These are phyloP conservation scores for Termitomyces sp. DNA, from an alignment of 1,284 basidiomycete genomes.

Conservation along the genomic window DNA sequence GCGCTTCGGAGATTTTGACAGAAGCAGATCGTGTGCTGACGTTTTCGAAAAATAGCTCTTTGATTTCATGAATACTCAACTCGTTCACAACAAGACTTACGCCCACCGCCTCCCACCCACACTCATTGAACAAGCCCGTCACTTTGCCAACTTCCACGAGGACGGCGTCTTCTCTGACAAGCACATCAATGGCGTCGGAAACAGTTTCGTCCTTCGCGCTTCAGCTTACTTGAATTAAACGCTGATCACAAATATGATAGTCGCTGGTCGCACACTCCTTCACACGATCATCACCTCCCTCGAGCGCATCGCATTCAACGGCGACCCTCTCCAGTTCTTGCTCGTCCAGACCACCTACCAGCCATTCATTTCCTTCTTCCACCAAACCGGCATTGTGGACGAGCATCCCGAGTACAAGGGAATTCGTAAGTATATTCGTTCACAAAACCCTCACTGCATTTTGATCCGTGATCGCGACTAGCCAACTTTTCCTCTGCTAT, in stretches of 20 bases:
- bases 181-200: slow-evolving; percentile 62
- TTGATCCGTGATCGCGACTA: slow-evolving; percentile 20
- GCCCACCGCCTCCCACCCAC: slow-evolving; percentile 68
- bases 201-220: slow-evolving; percentile 46
- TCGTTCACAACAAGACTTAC: slow-evolving; percentile 76
- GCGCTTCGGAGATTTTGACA: slow-evolving; percentile 2
- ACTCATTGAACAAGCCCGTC: slow-evolving; percentile 63
- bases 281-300: slow-evolving; percentile 66
- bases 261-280: slow-evolving; percentile 76
- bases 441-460: background rate
- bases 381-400: slow-evolving; percentile 60
- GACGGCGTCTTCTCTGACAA: slow-evolving; percentile 67
- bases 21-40: background rate
- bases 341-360: slow-evolving; percentile 80
- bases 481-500: slow-evolving; percentile 78
- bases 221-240: background rate
- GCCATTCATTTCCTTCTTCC: slow-evolving; percentile 84
- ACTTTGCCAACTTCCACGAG: slow-evolving; percentile 76
- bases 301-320: slow-evolving; percentile 71
- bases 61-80: slow-evolving; percentile 72
- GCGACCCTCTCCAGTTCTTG: slow-evolving; percentile 72
- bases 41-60: slow-evolving; percentile 45
- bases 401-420: slow-evolving; percentile 54
- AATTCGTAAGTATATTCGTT: slow-evolving; percentile 47
- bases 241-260: slow-evolving; percentile 29